Percentiles rank a stretch among this genome's conserved stretches.
phyloP scores from a whole-genome alignment of 1,139 yeast species.

The Scheffersomyces parashehatae region DNA sequence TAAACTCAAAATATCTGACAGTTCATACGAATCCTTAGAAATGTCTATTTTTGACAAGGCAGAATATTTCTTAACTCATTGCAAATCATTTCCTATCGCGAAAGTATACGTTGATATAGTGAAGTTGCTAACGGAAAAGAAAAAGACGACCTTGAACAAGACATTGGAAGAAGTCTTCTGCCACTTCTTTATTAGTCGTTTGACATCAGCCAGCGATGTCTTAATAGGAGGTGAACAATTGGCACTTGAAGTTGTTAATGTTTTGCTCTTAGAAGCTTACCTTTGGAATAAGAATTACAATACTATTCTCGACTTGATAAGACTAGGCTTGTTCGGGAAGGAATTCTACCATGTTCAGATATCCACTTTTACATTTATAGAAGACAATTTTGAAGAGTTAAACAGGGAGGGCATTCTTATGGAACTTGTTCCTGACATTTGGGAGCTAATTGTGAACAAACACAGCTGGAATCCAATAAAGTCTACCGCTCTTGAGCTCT shows the following conservation, averaged over 20 bases:
- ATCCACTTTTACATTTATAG: constrained; percentile 35
- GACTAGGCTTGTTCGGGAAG: constrained; percentile 32
- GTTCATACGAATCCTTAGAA: background rate
- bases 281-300: constrained; percentile 11
- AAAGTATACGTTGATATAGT: constrained; percentile 37
- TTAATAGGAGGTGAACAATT: constrained; percentile 43
- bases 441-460: constrained; percentile 27
- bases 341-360: constrained; percentile 52
- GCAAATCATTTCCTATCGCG: constrained; percentile 18
- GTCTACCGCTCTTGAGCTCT: constrained; percentile 39
- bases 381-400: constrained; percentile 10
- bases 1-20: background rate
- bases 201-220: background rate
- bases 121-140: background rate
- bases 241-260: constrained; percentile 32
- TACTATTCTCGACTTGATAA: constrained; percentile 22
- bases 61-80: background rate
- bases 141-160: background rate
- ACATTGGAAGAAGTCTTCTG: constrained; percentile 29
- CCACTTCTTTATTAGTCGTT: constrained; percentile 22
- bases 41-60: background rate
- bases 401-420: constrained; percentile 9
- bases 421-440: constrained; percentile 4
- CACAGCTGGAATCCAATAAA: constrained; percentile 44
- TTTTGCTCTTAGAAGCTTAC: constrained; percentile 24